Conservation (phyloP, 1,139 yeast species). For the Taphrina confusa region DNA sequence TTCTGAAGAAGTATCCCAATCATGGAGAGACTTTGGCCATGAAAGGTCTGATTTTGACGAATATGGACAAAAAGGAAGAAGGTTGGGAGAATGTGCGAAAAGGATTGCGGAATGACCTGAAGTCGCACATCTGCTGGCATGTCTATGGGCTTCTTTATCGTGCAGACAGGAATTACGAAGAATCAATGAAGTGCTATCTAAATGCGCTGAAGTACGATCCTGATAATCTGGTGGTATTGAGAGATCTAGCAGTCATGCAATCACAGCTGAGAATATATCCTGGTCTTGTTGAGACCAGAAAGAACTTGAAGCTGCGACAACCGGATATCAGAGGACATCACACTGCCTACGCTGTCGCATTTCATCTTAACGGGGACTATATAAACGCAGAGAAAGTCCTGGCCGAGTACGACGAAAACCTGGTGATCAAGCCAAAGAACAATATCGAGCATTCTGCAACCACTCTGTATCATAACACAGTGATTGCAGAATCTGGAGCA, state of each 20-base stretch:
- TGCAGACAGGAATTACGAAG: slow-evolving; percentile 65
- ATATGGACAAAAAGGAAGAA: slow-evolving; percentile 60
- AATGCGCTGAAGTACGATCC: slow-evolving; percentile 80
- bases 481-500: slow-evolving; percentile 67
- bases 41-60: slow-evolving; percentile 70
- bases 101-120: slow-evolving; percentile 60
- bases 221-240: slow-evolving; percentile 71
- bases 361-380: slow-evolving; percentile 69
- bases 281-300: slow-evolving; percentile 59
- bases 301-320: slow-evolving; percentile 66
- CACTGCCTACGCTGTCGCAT: slow-evolving; percentile 87
- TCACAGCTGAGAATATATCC: slow-evolving; percentile 75
- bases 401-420: slow-evolving; percentile 3
- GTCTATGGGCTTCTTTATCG: slow-evolving; percentile 83
- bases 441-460: slow-evolving; percentile 43
- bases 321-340: slow-evolving; percentile 90
- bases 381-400: slow-evolving; percentile 70
- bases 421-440: slow-evolving; percentile 19
- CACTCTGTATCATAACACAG: slow-evolving; percentile 63
- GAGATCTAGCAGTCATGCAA: slow-evolving; percentile 80
- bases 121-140: slow-evolving; percentile 74
- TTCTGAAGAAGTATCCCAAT: slow-evolving; percentile 70
- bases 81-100: slow-evolving; percentile 63
- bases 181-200: slow-evolving; percentile 77
- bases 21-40: slow-evolving; percentile 83